A percentile compares a stretch with the other conserved stretches of the same genome.
These are phyloP conservation scores for Pseudonitzschia delicatissima DNA, from an alignment of 108 stramenopile genomes.

Conservation along the genomic window DNA sequence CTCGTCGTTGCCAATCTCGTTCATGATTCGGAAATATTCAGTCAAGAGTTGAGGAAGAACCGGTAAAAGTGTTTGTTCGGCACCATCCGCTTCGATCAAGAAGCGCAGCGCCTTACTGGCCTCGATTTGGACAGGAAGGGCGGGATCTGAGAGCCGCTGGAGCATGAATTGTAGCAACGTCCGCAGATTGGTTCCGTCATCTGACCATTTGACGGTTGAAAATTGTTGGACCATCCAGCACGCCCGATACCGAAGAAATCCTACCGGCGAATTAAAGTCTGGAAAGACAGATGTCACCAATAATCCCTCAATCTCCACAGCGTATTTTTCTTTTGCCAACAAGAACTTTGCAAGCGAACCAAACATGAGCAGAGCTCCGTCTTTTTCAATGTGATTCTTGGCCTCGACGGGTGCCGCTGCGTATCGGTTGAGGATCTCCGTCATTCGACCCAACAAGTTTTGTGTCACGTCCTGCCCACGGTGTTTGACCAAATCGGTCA, in stretches of 20 bases:
- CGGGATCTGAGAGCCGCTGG: slow-evolving; percentile 86
- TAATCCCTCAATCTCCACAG: slow-evolving; percentile 76
- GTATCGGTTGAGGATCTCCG: slow-evolving; percentile 83
- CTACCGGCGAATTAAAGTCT: slow-evolving; percentile 88
- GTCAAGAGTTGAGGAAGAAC: slow-evolving; percentile 91
- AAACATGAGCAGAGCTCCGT: slow-evolving; percentile 88
- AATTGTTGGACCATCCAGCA: slow-evolving; percentile 96
- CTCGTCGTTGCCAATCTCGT: slow-evolving; percentile 95
- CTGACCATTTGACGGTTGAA: slow-evolving; percentile 66
- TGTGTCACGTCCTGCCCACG: slow-evolving; percentile 90
- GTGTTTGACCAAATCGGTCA: slow-evolving; percentile 90
- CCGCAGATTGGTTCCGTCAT: slow-evolving; percentile 72
- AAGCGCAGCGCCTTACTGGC: slow-evolving; percentile 91
- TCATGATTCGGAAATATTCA: slow-evolving; percentile 98
- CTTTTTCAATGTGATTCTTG: slow-evolving; percentile 89
- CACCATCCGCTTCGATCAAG: slow-evolving; percentile 88
- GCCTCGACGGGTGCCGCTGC: slow-evolving; percentile 54
- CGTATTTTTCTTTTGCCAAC: slow-evolving; percentile 80
- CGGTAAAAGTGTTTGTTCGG: slow-evolving; percentile 83
- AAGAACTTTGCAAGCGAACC: slow-evolving; percentile 83
- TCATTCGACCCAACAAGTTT: slow-evolving; percentile 74
- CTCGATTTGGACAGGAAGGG: slow-evolving; percentile 97
- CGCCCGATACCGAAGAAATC: slow-evolving; percentile 89
- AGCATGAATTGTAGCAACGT: slow-evolving; percentile 66
- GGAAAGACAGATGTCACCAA: slow-evolving; percentile 91